Conservation (phyloP, 441 rosid species). For the Theobroma grandiflorum region DNA sequence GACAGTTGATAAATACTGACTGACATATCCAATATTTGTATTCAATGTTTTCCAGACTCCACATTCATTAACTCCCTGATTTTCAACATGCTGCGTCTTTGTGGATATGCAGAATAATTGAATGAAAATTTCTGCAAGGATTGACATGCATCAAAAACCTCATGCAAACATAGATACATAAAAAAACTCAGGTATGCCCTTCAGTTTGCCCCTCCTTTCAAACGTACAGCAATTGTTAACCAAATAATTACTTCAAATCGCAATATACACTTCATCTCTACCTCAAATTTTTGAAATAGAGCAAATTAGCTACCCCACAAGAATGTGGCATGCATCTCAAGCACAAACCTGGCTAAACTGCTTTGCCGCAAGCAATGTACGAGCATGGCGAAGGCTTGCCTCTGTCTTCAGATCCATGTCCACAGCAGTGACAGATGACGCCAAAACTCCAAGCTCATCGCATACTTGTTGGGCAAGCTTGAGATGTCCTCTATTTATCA, state of each 20-base stretch:
- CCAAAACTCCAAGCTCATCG: conserved; percentile 86
- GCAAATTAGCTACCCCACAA: conserved; percentile 1
- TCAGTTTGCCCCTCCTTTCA: conserved; percentile 10
- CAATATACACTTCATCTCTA: neutral
- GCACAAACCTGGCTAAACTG: conserved; percentile 85
- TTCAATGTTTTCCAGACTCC: neutral
- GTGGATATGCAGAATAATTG: neutral
- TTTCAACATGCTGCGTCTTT: neutral
- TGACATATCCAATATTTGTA: neutral
- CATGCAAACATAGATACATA: neutral
- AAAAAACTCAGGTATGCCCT: neutral
- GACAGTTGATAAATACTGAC: neutral
- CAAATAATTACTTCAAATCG: neutral
- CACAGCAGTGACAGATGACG: conserved; percentile 81
- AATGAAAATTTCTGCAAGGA: neutral
- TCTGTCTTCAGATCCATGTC: conserved; percentile 91
- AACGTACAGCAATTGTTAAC: neutral
- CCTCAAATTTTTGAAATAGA: conserved; percentile 18
- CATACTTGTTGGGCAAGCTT: conserved; percentile 89
- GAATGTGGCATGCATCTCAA: conserved; percentile 15
- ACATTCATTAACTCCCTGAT: neutral
- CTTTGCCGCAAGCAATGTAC: conserved; percentile 95
- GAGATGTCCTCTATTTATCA: conserved; percentile 71
- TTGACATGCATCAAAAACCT: neutral
- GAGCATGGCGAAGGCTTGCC: conserved; percentile 91